Conservation (phyloP, 176 grass and related monocot species). For the Cenchrus americanus region DNA sequence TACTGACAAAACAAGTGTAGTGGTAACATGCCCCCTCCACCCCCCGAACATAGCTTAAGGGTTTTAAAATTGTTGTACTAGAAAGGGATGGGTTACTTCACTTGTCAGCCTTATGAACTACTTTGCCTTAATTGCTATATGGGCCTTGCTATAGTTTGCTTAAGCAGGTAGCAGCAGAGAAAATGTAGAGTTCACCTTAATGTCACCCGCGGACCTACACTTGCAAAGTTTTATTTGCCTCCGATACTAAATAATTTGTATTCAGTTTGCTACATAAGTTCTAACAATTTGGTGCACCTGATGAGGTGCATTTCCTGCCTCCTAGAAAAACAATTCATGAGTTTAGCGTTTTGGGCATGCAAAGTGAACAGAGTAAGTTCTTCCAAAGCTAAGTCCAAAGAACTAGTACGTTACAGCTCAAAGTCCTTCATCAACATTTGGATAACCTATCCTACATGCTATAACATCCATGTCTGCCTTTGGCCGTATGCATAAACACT, state of each 20-base stretch:
- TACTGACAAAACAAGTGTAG: slow-evolving; percentile 12
- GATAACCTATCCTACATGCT: neutral
- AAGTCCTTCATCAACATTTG: neutral
- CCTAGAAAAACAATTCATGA: neutral
- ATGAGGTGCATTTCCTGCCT: no score
- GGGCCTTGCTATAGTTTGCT: neutral
- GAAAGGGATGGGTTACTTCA: no score
- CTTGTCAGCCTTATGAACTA: slow-evolving; percentile 14
- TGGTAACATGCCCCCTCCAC: no score
- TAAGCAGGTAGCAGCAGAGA: neutral
- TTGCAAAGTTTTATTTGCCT: no score
- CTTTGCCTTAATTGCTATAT: neutral
- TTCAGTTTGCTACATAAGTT: neutral
- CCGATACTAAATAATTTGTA: neutral
- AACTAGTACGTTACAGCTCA: neutral
- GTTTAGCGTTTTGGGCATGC: neutral
- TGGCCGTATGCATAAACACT: slow-evolving; percentile 7
- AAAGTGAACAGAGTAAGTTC: neutral
- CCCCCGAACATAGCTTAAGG: neutral
- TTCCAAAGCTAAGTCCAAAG: slow-evolving; percentile 11
- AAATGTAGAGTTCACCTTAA: neutral
- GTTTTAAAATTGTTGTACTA: neutral
- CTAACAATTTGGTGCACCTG: no score
- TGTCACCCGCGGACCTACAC: neutral
- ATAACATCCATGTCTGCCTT: neutral